Base-by-base conservation (phyloP, 768 basidiomycete species). In the Chalciporus sphaerocephalus region DNA sequence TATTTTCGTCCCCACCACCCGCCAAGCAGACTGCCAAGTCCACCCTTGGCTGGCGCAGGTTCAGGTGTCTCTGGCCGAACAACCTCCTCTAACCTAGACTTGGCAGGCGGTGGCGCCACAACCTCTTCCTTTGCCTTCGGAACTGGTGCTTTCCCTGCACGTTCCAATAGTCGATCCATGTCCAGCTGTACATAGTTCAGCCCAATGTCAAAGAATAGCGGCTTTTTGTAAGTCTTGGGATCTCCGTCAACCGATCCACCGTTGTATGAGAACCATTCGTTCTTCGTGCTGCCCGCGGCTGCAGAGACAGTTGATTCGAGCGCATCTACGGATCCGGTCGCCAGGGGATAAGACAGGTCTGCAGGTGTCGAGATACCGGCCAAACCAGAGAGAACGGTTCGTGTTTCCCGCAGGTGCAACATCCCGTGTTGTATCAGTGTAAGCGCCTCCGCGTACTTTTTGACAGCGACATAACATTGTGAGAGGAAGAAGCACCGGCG, bases 121-220 rank as follows among this genome's bases (percentile, higher is more conserved):
- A 11, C 38, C 17, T 59, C 56, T 2, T 57, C 55, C 44, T 10
- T 58, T 4, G 9, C 23, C 17, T 34, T 40, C 9, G 61, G 46
- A 7, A 55, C 52, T 2, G 67, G 44, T 11, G 62, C 62, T 68
- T 81, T 83, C 2, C 92, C 92, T 3, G 85, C 87, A 15, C 85
- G 72, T 47, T 75, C 77, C 56, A 81, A 68, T 47, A 96, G 65
- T 40, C 78, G 69, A 36, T 89, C 86, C 81, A 93, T 85, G 57
- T 93, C 88, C 48, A 92, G 66, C 52, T 87, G 81, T 44, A 91
- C 83, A 59, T 95, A 96, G 66, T 95, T 96, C 57, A 93, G 80
- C 15, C 92, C 93, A 50, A 92, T 87, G 61, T 96, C 90, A 67
- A 94, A 96, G 72, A 97, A 96, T 32, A 92, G 58, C 13, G 91